phyloP scores from a whole-genome alignment of 306 rosid genomes.

The Ceratonia siliqua region DNA sequence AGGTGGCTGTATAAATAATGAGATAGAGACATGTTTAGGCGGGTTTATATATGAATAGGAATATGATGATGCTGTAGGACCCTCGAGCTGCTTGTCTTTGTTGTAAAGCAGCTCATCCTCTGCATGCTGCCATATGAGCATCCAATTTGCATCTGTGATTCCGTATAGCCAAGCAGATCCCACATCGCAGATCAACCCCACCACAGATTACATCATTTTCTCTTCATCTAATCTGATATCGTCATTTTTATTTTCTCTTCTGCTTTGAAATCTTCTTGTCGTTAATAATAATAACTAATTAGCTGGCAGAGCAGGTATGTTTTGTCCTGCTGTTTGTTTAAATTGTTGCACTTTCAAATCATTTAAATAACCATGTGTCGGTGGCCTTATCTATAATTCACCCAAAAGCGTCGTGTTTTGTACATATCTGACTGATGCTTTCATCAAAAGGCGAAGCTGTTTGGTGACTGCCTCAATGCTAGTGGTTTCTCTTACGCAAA shows the following conservation, averaged over 20 bases:
- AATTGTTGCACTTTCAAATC: slow-evolving; percentile 35
- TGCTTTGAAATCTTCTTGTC: slow-evolving; percentile 41
- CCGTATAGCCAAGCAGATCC: slow-evolving; percentile 31
- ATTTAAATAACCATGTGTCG: slow-evolving; percentile 56
- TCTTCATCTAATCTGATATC: slow-evolving; percentile 13
- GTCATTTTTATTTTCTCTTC: slow-evolving; percentile 2
- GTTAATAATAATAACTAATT: slow-evolving; percentile 49
- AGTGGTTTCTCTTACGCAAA: slow-evolving; percentile 25
- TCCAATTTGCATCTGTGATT: slow-evolving; percentile 38
- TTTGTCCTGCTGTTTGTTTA: slow-evolving; percentile 56
- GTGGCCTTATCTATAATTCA: slow-evolving; percentile 37
- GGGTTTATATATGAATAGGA: slow-evolving; percentile 9
- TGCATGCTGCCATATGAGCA: slow-evolving; percentile 26
- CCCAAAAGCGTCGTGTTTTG: slow-evolving; percentile 1
- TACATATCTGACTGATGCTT: slow-evolving; percentile 28
- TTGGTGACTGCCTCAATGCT: slow-evolving; percentile 37
- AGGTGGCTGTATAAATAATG: neutral
- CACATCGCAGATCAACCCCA: slow-evolving; percentile 49
- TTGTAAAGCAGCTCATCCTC: slow-evolving; percentile 45
- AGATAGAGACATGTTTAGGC: slow-evolving; percentile 16
- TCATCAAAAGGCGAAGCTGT: slow-evolving; percentile 38
- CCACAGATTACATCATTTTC: slow-evolving; percentile 43
- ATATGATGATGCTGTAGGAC: slow-evolving; percentile 37
- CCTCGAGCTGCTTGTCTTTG: slow-evolving; percentile 31
- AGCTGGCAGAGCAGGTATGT: slow-evolving; percentile 85